Conservation (phyloP, 2,329 filamentous ascomycete genomes). For the Thelonectria discophora region DNA sequence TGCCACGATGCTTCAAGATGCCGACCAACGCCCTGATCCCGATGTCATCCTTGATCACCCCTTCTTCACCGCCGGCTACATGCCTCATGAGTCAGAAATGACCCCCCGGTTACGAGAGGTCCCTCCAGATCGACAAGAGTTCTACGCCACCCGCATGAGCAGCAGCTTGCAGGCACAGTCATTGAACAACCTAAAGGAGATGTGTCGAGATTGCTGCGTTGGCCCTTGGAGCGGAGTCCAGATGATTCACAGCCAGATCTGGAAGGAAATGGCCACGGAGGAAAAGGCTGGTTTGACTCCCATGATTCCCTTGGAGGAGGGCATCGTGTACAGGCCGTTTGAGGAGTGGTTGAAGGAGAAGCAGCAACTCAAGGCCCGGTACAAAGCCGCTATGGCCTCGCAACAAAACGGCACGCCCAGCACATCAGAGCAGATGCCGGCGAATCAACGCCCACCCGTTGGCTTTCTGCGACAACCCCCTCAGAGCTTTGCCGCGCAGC, state of each 20-base stretch:
- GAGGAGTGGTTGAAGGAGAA: slow-evolving; percentile 68
- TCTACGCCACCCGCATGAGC: slow-evolving; percentile 61
- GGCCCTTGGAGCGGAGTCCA: slow-evolving; percentile 62
- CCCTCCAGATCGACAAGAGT: slow-evolving; percentile 65
- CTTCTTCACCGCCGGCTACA: slow-evolving; percentile 81
- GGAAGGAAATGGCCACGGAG: slow-evolving; percentile 74
- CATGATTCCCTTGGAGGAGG: slow-evolving; percentile 67
- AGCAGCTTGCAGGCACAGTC: slow-evolving; percentile 57
- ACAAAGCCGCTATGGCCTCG: slow-evolving; percentile 44
- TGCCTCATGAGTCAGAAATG: slow-evolving; percentile 70
- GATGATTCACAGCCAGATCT: slow-evolving; percentile 63
- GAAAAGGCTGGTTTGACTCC: slow-evolving; percentile 73
- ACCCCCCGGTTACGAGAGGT: slow-evolving; percentile 65
- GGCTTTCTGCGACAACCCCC: slow-evolving; percentile 63
- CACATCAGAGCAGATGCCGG: slow-evolving; percentile 48
- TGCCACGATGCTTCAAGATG: slow-evolving; percentile 77
- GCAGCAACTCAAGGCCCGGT: slow-evolving; percentile 48
- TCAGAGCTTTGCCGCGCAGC: slow-evolving; percentile 73
- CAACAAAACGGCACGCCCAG: slow-evolving; percentile 39
- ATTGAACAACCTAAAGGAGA: slow-evolving; percentile 62
- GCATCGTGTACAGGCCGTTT: slow-evolving; percentile 71
- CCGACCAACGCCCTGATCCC: slow-evolving; percentile 77
- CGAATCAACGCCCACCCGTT: slow-evolving; percentile 49
- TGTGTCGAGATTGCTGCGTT: slow-evolving; percentile 67
- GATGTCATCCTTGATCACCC: slow-evolving; percentile 81